Evolutionary conservation across 1,139 yeast species (phyloP).

Genomic region (Geotrichum europaeum): DNA sequence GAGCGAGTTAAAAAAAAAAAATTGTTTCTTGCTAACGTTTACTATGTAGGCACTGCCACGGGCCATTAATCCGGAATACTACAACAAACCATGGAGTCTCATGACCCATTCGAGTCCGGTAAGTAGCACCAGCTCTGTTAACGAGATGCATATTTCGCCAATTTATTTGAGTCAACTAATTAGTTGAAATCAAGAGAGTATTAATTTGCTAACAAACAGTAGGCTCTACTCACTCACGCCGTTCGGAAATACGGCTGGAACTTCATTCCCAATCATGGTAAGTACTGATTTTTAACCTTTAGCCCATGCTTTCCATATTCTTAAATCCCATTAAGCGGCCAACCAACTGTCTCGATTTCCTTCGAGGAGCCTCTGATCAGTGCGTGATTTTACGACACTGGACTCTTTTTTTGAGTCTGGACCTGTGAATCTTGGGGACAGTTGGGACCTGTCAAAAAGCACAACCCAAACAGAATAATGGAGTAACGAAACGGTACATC

Average conservation of each 20-base stretch:
- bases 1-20: background rate
- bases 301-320: background rate
- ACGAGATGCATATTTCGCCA: background rate
- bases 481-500: background rate
- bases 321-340: constrained; percentile 47
- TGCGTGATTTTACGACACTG: background rate
- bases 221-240: constrained; percentile 68
- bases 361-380: constrained; percentile 39
- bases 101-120: constrained; percentile 62
- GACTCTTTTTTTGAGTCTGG: background rate
- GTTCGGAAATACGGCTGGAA: constrained; percentile 76
- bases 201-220: background rate
- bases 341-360: constrained; percentile 37
- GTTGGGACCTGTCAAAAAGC: background rate
- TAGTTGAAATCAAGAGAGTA: background rate
- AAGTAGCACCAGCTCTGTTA: background rate
- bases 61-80: constrained; percentile 32
- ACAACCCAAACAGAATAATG: background rate
- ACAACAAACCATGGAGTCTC: constrained; percentile 54
- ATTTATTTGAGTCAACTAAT: background rate
- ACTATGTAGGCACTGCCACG: constrained; percentile 30
- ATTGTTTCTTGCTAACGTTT: background rate
- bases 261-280: constrained; percentile 66
- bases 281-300: background rate
- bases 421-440: background rate